Base-by-base conservation (phyloP, 805 yeast genomes). In the Cyberlindnera nakhonratchasimensis region DNA sequence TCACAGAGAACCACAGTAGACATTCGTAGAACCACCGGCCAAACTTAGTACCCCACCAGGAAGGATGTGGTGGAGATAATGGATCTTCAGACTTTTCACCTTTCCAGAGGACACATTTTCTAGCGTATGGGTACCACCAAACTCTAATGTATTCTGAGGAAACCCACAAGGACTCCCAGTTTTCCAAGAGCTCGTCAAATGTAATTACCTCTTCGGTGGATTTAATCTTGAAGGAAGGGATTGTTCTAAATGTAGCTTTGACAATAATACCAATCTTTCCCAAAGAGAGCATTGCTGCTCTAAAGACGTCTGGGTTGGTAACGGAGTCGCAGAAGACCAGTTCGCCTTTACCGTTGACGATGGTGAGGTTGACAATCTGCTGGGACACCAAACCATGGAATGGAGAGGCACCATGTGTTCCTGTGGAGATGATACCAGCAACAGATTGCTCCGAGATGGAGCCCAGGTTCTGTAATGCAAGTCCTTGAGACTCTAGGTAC, bases 101-200 rank as follows among this genome's bases (percentile, higher is more conserved):
- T 58, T 95, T 77, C 97, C 98, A 91, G 37, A 89, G 69, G 24
- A 89, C 80, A 69, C 96, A 86, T 57, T 83, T 83, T 39, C 79
- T 77, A 14, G 93, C 73, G 63, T 91, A 93, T 1, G 99, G 98
- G 64, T 85, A 93, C 98, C 98, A 93, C 97, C 98, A 91, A 37
- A 89, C 78, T 50, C 98, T 78, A 34, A 89, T 83, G 58, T 80
- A 91, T 65, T 91, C 99, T n/a, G 88, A 75, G 35, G 87, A 80
- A 4, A 86, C 77, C 96, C 97, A 91, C 34, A 91, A 64, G 12
- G 71, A 70, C 51, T 84, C 87, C 88, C 95, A 88, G 45, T 67
- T 65, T 46, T 78, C 70, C 52, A 91, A 64, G 19, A 91, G 66
- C 6, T 87, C 77, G 19, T 83, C 84, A 56, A 91, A 88, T 21